phyloP scores from a whole-genome alignment of 768 basidiomycete species.

The Kwoniella dejecticola region DNA sequence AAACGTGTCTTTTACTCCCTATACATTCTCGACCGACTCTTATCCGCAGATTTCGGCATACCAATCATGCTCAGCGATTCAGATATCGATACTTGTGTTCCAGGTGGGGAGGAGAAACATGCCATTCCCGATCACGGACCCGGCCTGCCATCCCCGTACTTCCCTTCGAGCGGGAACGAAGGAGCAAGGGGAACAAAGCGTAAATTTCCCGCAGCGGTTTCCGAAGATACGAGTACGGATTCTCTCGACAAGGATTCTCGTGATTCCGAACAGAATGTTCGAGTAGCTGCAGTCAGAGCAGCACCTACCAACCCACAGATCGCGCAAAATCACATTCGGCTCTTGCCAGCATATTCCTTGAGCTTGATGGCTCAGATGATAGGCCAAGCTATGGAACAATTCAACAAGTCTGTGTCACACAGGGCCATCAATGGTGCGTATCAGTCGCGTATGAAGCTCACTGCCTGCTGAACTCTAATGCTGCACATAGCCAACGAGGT shows the following conservation, averaged over 20 bases:
- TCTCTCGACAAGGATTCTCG: no score
- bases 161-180: not conserved
- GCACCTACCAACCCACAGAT: not conserved
- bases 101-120: conserved; percentile 26
- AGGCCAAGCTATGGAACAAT: conserved; percentile 30
- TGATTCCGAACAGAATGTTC: no score
- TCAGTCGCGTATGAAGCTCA: no score
- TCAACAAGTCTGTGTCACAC: conserved; percentile 27
- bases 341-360: not conserved
- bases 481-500: conserved; percentile 23
- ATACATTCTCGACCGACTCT: conserved; percentile 31
- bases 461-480: no score
- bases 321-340: not conserved
- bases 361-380: conserved; percentile 25
- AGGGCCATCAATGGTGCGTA: conserved; percentile 9
- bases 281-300: not conserved
- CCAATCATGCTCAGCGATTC: conserved; percentile 34
- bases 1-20: conserved; percentile 35
- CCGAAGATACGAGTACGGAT: no score
- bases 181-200: not conserved
- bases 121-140: not conserved
- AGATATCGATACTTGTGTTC: conserved; percentile 35
- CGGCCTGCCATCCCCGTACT: not conserved
- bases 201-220: not conserved
- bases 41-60: conserved; percentile 36